phyloP scores from a whole-genome alignment of 2,329 filamentous ascomycete species.

The Diaporthe amygdali region DNA sequence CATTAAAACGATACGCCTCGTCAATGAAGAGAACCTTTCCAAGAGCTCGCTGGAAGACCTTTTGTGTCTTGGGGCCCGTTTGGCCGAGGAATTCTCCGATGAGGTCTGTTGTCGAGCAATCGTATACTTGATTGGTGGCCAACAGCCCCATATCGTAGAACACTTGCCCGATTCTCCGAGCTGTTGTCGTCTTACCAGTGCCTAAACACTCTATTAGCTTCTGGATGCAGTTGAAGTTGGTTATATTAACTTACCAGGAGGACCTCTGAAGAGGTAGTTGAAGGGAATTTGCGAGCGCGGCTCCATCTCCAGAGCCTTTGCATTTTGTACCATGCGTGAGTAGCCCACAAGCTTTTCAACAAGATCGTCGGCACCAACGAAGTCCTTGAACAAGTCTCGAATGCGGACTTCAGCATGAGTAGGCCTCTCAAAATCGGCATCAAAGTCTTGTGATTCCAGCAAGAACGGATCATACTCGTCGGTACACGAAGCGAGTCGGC shows the following conservation, averaged over 20 bases:
- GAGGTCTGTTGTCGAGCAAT: slow-evolving; percentile 72
- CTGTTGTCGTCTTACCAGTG: slow-evolving; percentile 72
- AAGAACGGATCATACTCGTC: slow-evolving; percentile 30
- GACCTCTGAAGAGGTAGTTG: slow-evolving; percentile 72
- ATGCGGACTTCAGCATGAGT: slow-evolving; percentile 54
- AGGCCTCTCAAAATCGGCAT: slow-evolving; percentile 61
- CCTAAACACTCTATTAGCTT: background rate
- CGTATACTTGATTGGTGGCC: slow-evolving; percentile 61
- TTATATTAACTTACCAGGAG: slow-evolving; percentile 47
- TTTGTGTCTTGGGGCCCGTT: slow-evolving; percentile 69
- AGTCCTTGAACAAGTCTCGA: slow-evolving; percentile 58
- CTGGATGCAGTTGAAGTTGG: no score
- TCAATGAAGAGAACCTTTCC: slow-evolving; percentile 75
- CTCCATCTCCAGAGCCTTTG: slow-evolving; percentile 58
- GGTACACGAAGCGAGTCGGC: slow-evolving; percentile 28
- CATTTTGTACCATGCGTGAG: slow-evolving; percentile 54
- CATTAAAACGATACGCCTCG: slow-evolving; percentile 70
- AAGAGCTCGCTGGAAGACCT: slow-evolving; percentile 63
- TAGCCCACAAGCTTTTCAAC: slow-evolving; percentile 59
- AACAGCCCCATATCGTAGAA: slow-evolving; percentile 76
- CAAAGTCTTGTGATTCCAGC: slow-evolving; percentile 54
- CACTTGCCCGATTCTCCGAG: slow-evolving; percentile 67
- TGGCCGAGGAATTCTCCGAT: slow-evolving; percentile 73
- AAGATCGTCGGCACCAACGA: slow-evolving; percentile 62
- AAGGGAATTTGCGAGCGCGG: slow-evolving; percentile 65